phyloP scores from a whole-genome alignment of 768 basidiomycete species.

The Rhizopogon roseolus region DNA sequence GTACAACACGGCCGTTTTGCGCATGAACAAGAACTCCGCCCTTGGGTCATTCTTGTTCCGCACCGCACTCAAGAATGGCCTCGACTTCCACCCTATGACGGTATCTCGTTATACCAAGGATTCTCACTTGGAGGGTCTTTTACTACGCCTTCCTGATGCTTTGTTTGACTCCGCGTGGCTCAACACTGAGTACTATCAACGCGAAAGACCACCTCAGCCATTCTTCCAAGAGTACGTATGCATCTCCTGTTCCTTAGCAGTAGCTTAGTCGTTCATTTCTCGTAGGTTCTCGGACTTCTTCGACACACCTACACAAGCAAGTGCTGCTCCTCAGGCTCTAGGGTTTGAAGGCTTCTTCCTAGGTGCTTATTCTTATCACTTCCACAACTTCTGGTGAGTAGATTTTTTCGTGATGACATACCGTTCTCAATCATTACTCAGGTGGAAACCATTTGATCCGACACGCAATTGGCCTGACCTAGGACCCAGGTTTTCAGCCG shows the following conservation, averaged over 20 bases:
- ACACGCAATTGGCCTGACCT: slow-evolving; percentile 95
- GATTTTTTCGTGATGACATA: background rate
- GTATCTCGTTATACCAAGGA: slow-evolving; percentile 89
- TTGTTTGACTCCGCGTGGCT: slow-evolving; percentile 97
- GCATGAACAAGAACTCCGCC: slow-evolving; percentile 89
- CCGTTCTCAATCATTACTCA: slow-evolving; percentile 21
- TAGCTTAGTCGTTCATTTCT: background rate
- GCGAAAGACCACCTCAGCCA: slow-evolving; percentile 90
- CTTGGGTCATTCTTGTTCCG: slow-evolving; percentile 91
- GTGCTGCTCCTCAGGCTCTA: slow-evolving; percentile 80
- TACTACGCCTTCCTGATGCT: slow-evolving; percentile 90
- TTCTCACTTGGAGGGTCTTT: slow-evolving; percentile 74
- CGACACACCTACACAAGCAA: slow-evolving; percentile 65
- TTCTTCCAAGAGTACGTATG: slow-evolving; percentile 75
- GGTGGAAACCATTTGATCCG: slow-evolving; percentile 96
- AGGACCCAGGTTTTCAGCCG: slow-evolving; percentile 70
- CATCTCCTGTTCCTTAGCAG: background rate
- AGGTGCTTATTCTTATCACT: slow-evolving; percentile 95
- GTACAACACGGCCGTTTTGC: slow-evolving; percentile 96
- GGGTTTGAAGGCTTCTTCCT: slow-evolving; percentile 96
- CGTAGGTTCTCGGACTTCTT: slow-evolving; percentile 86
- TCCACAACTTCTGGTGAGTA: slow-evolving; percentile 86
- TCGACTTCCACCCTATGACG: slow-evolving; percentile 98
- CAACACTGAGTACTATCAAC: slow-evolving; percentile 87
- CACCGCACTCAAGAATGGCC: slow-evolving; percentile 86